Base-by-base conservation (phyloP, 2,329 filamentous ascomycete genomes). In the Hypoxylon sp. region DNA sequence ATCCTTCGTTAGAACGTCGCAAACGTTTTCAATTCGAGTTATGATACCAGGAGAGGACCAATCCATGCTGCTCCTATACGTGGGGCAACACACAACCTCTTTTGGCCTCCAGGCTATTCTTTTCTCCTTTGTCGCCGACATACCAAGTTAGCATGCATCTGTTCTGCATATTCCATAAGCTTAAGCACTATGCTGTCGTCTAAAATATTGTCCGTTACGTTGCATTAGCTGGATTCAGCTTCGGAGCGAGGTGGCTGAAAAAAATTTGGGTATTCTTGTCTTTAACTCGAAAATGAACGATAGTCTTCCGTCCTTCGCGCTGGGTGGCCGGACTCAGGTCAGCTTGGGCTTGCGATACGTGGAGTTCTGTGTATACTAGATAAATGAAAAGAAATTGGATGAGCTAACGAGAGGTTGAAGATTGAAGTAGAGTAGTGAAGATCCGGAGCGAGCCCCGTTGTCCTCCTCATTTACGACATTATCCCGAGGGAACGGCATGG, bases 311-410 rank as follows among this genome's bases (percentile, higher is more conserved):
- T 40, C 33, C 24, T 20, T 45, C 36, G 52, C n/a, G 24, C 16
- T 11, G 20, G 26, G 36, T 14, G 36, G n/a, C 9, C 22, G 26
- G 30, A 40, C 8, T 14, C 24, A 38, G 18, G 22, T 8, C 22
- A 16, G 16, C 28, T 26, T 42, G 1, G 22, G 57, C 16, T n/a
- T 33, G n/a, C 33, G 42, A 38, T 58, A 28, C 28, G 14, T 9
- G 32, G 42, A 24, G 40, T 64, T 53, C 11, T 57, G 30, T 67
- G 64, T 69, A 69, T 67, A 67, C 30, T 67, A 67, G 52, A 65
- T 51, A 32, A 54, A 46, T 50, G 52, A 61, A 53, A 46, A 28
- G 33, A 62, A 57, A 50, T 28, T 20, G 24, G 28, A 60, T 36
- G 50, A 57, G 53, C 11, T 24, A 30, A 67, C 49, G 55, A 58